Evolutionary conservation across 192 early-diverging fungal species (phyloP), one percentile per base, ranked within the genome.

Genomic region (Jimgerdemannia flammicorona): DNA sequence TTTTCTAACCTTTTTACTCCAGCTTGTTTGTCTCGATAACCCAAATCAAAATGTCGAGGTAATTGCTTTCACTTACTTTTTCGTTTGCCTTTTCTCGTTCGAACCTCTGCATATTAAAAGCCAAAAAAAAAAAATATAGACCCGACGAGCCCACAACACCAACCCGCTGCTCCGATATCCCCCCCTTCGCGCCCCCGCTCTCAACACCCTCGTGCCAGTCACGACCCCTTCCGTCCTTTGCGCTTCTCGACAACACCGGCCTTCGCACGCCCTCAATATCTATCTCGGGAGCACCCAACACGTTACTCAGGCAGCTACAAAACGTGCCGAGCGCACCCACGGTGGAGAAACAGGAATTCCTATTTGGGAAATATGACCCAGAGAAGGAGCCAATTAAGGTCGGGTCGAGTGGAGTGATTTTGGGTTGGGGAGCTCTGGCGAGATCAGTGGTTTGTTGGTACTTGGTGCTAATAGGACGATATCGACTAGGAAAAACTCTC

Each of bases 321-420:
- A 59, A 14, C 49, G 49, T 59, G 14, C 49, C 49, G 14, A 59
- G 49, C 49, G 14, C 49, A 2, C 14, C 49, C 49, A 14, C 49
- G 49, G 8, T 14, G 6, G 49, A 59, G 49, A 59, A 14, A 59
- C 6, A 14, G 49, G 8, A 6, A 0, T 59, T 68, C 19, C 29
- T 29, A 29, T 68, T 68, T 18, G 67, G 9, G 19, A 19, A 68
- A 17, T 83, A 83, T 49, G 75, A 79, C 71, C 78, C 81, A 39
- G 81, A 79, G 68, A 79, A 83, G 65, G 81, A 83, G 66, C 81
- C 78, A 17, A 82, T 78, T 19, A 75, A 79, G 65, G 79, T 80
- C 76, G 7, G 67, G 40, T 68, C 8, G 40, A 1, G 29, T 29
- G 4, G 2, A 42, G 11, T 71, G 41, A 10, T 20, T 44, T 42